These are phyloP conservation scores for Rhodotorula diobovata DNA, from an alignment of 768 basidiomycete species.

Conservation along the genomic window DNA sequence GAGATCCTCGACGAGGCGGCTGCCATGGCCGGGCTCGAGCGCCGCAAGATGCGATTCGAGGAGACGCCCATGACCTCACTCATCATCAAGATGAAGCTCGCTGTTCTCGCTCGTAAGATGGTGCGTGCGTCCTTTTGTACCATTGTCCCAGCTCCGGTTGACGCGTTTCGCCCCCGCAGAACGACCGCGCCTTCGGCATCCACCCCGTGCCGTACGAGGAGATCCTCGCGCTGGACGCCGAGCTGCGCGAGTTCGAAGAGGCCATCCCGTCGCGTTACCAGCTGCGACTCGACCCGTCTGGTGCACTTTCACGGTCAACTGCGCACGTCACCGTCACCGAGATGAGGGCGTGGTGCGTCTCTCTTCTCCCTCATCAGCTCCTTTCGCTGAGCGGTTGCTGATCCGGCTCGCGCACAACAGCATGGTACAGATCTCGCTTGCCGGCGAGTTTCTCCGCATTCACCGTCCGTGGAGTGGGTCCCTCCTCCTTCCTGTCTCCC, in stretches of 20 bases:
- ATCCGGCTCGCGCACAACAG: not conserved
- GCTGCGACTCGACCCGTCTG: conserved; percentile 17
- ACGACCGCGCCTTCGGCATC: conserved; percentile 36
- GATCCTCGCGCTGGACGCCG: conserved; percentile 30
- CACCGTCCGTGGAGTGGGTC: conserved; percentile 34
- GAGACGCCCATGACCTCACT: conserved; percentile 34
- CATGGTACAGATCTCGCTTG: conserved; percentile 30
- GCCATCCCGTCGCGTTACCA: conserved; percentile 23
- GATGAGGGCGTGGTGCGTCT: conserved; percentile 31
- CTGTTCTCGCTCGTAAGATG: conserved; percentile 34
- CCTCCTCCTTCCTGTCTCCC: not conserved
- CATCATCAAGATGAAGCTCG: conserved; percentile 30
- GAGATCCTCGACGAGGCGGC: conserved; percentile 32
- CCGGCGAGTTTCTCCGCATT: conserved; percentile 26
- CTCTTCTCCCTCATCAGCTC: not conserved
- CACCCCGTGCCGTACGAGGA: conserved; percentile 32
- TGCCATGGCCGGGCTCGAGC: conserved; percentile 24
- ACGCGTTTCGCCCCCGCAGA: not conserved
- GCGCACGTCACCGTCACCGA: conserved; percentile 37
- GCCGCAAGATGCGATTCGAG: conserved; percentile 13
- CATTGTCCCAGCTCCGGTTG: not conserved
- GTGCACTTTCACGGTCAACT: conserved; percentile 19
- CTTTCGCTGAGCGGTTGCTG: not conserved
- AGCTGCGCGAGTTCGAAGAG: conserved; percentile 29
- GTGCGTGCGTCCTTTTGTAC: not conserved